These are phyloP conservation scores for Fusarium robinianum DNA, from an alignment of 2,329 filamentous ascomycete genomes.

Conservation along the genomic window DNA sequence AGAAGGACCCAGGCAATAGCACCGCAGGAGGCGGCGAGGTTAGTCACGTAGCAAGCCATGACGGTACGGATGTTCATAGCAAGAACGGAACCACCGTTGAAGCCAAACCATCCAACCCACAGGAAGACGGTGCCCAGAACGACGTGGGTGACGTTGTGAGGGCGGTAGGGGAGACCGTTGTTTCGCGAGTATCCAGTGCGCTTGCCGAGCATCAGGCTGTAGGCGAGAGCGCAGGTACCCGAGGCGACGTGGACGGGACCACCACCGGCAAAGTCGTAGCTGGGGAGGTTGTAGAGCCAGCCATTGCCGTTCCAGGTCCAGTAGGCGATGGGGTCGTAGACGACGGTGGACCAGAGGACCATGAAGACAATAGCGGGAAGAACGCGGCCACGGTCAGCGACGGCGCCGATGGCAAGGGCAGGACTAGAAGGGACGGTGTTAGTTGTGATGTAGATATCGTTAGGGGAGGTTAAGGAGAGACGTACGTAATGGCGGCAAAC, in stretches of 20 bases:
- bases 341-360: constrained; percentile 72
- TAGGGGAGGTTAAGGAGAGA: constrained; percentile 20
- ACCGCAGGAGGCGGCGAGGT: constrained; percentile 80
- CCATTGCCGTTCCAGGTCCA: constrained; percentile 79
- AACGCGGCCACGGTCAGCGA: constrained; percentile 64
- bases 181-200: constrained; percentile 65
- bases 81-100: constrained; percentile 86
- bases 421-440: constrained; percentile 44
- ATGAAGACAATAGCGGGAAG: constrained; percentile 67
- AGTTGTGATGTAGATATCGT: not conserved
- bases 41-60: constrained; percentile 88
- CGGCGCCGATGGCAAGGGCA: constrained; percentile 63
- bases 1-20: constrained; percentile 84
- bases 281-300: constrained; percentile 70
- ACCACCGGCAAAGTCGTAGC: constrained; percentile 75
- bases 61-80: constrained; percentile 83
- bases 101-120: constrained; percentile 97
- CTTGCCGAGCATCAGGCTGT: constrained; percentile 74
- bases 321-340: constrained; percentile 75
- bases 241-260: constrained; percentile 77
- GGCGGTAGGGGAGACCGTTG: constrained; percentile 67
- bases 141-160: constrained; percentile 75
- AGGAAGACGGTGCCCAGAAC: constrained; percentile 75
- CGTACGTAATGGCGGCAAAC: constrained; percentile 87
- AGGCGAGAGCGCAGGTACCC: constrained; percentile 72